A percentile compares a stretch with the other conserved stretches of the same genome.
Evolutionary conservation across 306 rosid species (phyloP).

Genomic region (Vigna mungo): DNA sequence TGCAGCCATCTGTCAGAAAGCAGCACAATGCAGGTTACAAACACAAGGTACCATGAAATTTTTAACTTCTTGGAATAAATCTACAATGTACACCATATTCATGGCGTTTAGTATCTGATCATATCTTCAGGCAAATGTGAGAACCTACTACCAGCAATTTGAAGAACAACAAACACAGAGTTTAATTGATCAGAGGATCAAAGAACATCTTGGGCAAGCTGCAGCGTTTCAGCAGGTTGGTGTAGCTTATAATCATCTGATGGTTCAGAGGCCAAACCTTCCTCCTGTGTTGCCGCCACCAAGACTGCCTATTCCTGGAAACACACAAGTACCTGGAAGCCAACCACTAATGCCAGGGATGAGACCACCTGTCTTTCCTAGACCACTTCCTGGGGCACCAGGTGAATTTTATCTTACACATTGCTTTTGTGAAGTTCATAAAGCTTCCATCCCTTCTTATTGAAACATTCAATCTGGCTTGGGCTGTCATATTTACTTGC

Average conservation of each 20-base stretch:
- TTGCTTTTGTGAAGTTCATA: slow-evolving; percentile 2
- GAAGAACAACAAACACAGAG: slow-evolving; percentile 98
- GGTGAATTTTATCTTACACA: slow-evolving; percentile 52
- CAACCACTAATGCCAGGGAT: slow-evolving; percentile 73
- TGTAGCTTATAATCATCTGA: slow-evolving; percentile 79
- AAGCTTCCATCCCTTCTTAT: slow-evolving; percentile 4
- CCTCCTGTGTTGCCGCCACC: slow-evolving; percentile 84
- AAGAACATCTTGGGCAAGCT: slow-evolving; percentile 95
- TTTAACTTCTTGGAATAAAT: not conserved
- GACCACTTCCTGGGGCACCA: slow-evolving; percentile 79
- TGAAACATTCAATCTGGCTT: slow-evolving; percentile 27
- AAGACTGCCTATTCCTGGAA: slow-evolving; percentile 67
- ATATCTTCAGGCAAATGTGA: slow-evolving; percentile 76
- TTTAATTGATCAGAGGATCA: slow-evolving; percentile 93
- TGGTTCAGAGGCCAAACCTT: slow-evolving; percentile 76
- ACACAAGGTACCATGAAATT: slow-evolving; percentile 70
- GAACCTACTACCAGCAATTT: slow-evolving; percentile 88
- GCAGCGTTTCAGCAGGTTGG: slow-evolving; percentile 94
- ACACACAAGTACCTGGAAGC: slow-evolving; percentile 57
- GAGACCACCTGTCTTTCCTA: slow-evolving; percentile 86
- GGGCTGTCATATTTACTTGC: slow-evolving; percentile 19
- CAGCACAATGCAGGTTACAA: slow-evolving; percentile 99
- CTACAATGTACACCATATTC: not conserved
- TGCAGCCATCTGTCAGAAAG: slow-evolving; percentile 97
- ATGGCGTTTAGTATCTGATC: slow-evolving; percentile 12